These are phyloP conservation scores for Acanthochlamys bracteata DNA, from an alignment of 106 monocot species.

Conservation along the genomic window DNA sequence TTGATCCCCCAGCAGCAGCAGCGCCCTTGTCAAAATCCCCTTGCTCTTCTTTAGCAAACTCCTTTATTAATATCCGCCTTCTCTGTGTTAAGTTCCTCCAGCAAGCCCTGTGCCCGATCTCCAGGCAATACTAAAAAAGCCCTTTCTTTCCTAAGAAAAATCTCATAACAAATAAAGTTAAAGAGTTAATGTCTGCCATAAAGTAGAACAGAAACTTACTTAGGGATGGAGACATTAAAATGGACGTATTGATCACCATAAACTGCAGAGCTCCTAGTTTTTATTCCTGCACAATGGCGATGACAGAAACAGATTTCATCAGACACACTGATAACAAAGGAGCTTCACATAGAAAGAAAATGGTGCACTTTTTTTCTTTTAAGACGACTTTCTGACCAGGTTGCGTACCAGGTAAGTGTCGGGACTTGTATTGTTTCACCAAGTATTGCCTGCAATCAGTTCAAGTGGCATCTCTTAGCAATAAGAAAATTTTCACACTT, in stretches of 20 bases:
- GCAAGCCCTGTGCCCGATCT: too few species aligned
- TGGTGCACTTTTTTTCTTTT: slow-evolving; percentile 87
- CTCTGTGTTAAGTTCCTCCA: slow-evolving; percentile 52
- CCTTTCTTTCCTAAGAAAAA: neutral
- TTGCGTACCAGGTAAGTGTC: slow-evolving; percentile 93
- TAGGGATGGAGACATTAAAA: slow-evolving; percentile 40
- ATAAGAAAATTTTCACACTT: neutral
- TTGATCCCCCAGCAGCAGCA: slow-evolving; percentile 44
- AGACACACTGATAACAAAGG: neutral
- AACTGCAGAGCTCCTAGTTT: slow-evolving; percentile 16
- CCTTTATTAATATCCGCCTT: slow-evolving; percentile 43
- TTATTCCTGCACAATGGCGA: slow-evolving; percentile 25
- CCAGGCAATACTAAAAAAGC: too few species aligned
- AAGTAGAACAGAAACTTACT: slow-evolving; percentile 18
- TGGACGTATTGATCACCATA: slow-evolving; percentile 50
- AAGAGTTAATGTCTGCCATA: neutral
- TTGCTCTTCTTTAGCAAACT: slow-evolving; percentile 63
- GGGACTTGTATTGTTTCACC: slow-evolving; percentile 93
- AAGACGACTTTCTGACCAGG: slow-evolving; percentile 95
- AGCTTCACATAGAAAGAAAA: neutral
- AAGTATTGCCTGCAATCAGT: slow-evolving; percentile 61
- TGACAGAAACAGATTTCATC: too few species aligned
- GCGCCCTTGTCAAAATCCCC: slow-evolving; percentile 32
- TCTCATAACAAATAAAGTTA: neutral
- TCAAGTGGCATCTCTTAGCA: neutral